phyloP scores from a whole-genome alignment of 2,329 filamentous ascomycete genomes.

The Aspergillus floridensis region DNA sequence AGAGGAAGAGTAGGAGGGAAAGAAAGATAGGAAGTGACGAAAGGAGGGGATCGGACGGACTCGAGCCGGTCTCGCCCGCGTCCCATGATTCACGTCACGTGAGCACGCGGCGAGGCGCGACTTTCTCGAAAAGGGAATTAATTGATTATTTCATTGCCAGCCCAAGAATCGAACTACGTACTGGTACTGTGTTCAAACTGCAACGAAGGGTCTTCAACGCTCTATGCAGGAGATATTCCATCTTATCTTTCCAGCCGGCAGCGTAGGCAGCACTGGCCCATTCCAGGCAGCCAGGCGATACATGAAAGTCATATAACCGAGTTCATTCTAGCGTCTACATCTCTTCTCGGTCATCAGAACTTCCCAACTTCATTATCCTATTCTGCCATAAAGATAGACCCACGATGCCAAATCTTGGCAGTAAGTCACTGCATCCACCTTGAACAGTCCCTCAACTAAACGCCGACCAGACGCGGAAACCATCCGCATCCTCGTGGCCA shows the following conservation, averaged over 20 bases:
- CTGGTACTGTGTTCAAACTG: too few relatives aligned
- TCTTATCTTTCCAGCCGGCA: too few relatives aligned
- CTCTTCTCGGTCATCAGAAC: not conserved
- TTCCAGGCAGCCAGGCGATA: not conserved
- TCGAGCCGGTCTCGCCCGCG: slow-evolving; percentile 2
- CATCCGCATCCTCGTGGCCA: slow-evolving; percentile 89
- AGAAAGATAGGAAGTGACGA: slow-evolving; percentile 7
- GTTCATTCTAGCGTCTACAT: not conserved
- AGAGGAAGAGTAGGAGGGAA: not conserved
- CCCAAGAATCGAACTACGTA: too few relatives aligned
- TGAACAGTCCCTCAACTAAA: not conserved
- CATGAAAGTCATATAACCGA: not conserved
- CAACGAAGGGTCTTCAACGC: too few relatives aligned
- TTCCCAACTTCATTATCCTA: not conserved
- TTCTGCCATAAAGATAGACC: not conserved
- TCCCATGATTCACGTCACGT: slow-evolving; percentile 20
- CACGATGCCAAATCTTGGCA: slow-evolving; percentile 28
- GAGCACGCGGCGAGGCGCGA: slow-evolving; percentile 21
- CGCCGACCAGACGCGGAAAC: slow-evolving; percentile 63
- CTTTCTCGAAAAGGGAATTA: not conserved
- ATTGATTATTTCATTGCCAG: not conserved
- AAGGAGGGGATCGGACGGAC: slow-evolving; percentile 6
- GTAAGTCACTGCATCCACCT: slow-evolving; percentile 18
- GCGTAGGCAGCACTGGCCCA: not conserved
- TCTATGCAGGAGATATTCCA: too few relatives aligned